phyloP scores from a whole-genome alignment of 352 stramenopile species.

The Phytopythium helicoides region DNA sequence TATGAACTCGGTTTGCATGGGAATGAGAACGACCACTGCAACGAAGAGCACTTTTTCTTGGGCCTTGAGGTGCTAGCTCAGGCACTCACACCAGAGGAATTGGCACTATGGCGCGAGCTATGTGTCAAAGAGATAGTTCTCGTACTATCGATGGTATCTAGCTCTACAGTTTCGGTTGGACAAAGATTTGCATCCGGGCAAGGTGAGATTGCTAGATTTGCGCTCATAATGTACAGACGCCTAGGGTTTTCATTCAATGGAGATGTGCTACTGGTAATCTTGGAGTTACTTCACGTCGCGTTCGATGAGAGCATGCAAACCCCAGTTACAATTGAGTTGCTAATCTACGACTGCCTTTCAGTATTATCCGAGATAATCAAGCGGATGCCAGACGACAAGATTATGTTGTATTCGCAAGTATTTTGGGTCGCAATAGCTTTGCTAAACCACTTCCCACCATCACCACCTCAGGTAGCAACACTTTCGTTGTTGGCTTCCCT shows the following conservation, averaged over 20 bases:
- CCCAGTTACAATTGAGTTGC: conserved; percentile 4
- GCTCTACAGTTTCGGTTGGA: background rate
- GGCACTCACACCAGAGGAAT: conserved; percentile 26
- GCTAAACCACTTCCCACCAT: conserved; percentile 47
- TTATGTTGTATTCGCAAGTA: conserved; percentile 74
- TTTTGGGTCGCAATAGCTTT: conserved; percentile 70
- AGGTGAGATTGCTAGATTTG: conserved; percentile 34
- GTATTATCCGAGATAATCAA: conserved; percentile 35
- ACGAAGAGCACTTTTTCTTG: no score
- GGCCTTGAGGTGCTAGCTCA: conserved; percentile 17
- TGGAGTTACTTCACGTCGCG: conserved; percentile 46
- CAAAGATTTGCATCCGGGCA: background rate
- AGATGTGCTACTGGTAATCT: conserved; percentile 53
- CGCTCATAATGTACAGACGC: conserved; percentile 45
- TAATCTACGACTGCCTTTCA: conserved; percentile 48
- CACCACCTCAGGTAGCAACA: conserved; percentile 19
- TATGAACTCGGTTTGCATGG: background rate
- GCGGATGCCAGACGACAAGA: conserved; percentile 45
- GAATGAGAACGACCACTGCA: background rate
- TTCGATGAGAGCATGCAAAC: conserved; percentile 38
- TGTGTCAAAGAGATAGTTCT: conserved; percentile 58
- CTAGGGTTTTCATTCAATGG: conserved; percentile 51
- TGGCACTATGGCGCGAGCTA: conserved; percentile 45
- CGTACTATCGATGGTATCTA: conserved; percentile 27
- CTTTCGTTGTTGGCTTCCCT: conserved; percentile 47